Percentiles rank a stretch among this genome's conserved stretches.
Conservation (phyloP, 2,329 filamentous ascomycete species). For the Cryphonectria naterciae region DNA sequence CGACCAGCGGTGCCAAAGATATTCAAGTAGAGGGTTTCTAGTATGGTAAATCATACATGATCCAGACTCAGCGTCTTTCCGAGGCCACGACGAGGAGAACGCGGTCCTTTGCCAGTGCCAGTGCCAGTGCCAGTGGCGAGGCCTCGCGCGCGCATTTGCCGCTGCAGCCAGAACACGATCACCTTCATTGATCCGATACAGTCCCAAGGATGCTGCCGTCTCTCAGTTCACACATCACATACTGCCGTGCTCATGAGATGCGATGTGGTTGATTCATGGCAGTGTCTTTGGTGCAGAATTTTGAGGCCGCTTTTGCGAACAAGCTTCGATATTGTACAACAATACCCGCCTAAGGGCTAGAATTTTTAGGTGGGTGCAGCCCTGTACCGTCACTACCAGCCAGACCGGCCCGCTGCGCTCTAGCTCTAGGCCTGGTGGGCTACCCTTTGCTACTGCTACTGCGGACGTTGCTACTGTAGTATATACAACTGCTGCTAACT, state of each 20-base stretch:
- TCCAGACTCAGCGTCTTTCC: constrained; percentile 58
- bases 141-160: constrained; percentile 40
- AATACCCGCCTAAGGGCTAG: background rate
- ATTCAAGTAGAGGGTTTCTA: background rate
- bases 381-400: constrained; percentile 7
- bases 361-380: constrained; percentile 6
- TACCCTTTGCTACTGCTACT: background rate
- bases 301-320: background rate
- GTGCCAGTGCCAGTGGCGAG: constrained; percentile 41
- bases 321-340: background rate
- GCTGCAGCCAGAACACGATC: constrained; percentile 32
- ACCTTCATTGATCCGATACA: constrained; percentile 29
- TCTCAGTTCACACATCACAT: background rate
- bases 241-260: background rate
- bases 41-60: constrained; percentile 50
- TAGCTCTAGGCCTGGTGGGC: background rate
- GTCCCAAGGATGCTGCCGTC: background rate
- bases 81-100: constrained; percentile 35
- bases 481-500: too few species aligned
- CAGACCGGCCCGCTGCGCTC: background rate
- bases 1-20: background rate
- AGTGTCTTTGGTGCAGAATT: background rate
- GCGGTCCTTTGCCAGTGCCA: constrained; percentile 3
- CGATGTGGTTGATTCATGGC: background rate
- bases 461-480: too few species aligned